Evolutionary conservation across 1,284 basidiomycete species (phyloP).

Genomic region (Ceratobasidium sp.): DNA sequence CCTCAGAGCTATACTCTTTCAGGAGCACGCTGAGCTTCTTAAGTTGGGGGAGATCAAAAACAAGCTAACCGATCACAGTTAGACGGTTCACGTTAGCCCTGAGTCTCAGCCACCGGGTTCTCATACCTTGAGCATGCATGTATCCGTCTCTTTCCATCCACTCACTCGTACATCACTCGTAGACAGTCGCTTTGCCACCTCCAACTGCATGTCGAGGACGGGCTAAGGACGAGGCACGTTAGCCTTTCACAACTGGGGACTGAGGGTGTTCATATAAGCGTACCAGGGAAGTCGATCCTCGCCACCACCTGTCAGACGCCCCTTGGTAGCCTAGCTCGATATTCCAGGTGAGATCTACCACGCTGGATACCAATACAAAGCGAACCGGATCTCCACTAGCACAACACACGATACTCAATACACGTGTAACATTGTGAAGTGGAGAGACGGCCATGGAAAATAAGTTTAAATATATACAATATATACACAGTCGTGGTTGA

Average conservation of each 20-base stretch:
- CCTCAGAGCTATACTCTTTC: constrained; percentile 30
- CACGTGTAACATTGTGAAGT: constrained; percentile 8
- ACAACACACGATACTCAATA: neutral
- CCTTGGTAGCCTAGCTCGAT: constrained; percentile 32
- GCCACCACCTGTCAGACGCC: constrained; percentile 25
- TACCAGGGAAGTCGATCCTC: constrained; percentile 16
- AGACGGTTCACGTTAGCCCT: neutral
- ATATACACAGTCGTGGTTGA: constrained; percentile 21
- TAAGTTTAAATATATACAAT: constrained; percentile 9
- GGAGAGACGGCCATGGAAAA: constrained; percentile 4
- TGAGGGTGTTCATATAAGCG: too few relatives aligned
- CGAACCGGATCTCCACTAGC: neutral
- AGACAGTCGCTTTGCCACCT: neutral
- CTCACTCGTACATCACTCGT: neutral
- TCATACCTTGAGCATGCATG: constrained; percentile 30
- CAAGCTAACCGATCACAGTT: constrained; percentile 16
- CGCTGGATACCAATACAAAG: constrained; percentile 23
- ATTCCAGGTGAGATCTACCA: constrained; percentile 32
- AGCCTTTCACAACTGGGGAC: neutral
- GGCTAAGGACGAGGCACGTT: constrained; percentile 4
- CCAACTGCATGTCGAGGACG: neutral
- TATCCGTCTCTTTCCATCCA: constrained; percentile 19
- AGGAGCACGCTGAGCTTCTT: constrained; percentile 17
- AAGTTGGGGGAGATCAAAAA: constrained; percentile 11
- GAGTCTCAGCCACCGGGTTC: too few relatives aligned